A percentile compares a stretch with the other conserved stretches of the same genome.
phyloP scores from a whole-genome alignment of 1,284 basidiomycete species.

The Chalciporus sp. region DNA sequence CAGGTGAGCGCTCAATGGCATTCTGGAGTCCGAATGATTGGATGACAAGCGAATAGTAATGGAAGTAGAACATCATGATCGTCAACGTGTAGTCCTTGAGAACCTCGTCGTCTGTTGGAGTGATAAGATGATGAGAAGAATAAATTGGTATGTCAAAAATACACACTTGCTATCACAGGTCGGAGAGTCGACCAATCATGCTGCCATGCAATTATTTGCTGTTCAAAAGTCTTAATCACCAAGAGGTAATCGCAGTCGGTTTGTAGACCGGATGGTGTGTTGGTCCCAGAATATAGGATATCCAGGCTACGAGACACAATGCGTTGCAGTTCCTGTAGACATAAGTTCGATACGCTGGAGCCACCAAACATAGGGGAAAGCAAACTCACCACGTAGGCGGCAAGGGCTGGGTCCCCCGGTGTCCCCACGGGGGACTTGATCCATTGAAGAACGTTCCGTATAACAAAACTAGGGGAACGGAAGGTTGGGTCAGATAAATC shows the following conservation, averaged over 20 bases:
- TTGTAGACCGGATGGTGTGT: slow-evolving; percentile 81
- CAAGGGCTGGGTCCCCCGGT: slow-evolving; percentile 64
- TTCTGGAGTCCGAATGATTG: slow-evolving; percentile 97
- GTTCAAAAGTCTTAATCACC: slow-evolving; percentile 83
- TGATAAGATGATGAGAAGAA: slow-evolving; percentile 8
- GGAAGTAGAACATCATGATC: slow-evolving; percentile 76
- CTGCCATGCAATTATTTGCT: slow-evolving; percentile 73
- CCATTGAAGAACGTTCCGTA: slow-evolving; percentile 82
- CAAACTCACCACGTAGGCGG: slow-evolving; percentile 67
- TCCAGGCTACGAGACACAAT: slow-evolving; percentile 89
- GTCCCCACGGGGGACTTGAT: slow-evolving; percentile 62
- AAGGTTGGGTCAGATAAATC: background rate
- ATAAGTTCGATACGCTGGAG: slow-evolving; percentile 4
- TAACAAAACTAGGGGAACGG: slow-evolving; percentile 66
- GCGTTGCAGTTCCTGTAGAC: slow-evolving; percentile 75
- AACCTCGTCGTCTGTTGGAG: slow-evolving; percentile 32
- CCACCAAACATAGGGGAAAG: slow-evolving; percentile 1
- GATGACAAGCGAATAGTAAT: slow-evolving; percentile 84
- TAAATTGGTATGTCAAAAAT: background rate
- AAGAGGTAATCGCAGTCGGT: slow-evolving; percentile 87
- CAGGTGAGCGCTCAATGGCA: slow-evolving; percentile 74
- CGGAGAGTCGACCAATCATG: slow-evolving; percentile 56
- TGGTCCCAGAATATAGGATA: slow-evolving; percentile 85
- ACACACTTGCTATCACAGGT: slow-evolving; percentile 20
- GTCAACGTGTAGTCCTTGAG: slow-evolving; percentile 50